A percentile compares a stretch with the other conserved stretches of the same genome.
Conservation (phyloP, 176 grass and related monocot genomes). For the Guadua angustifolia region DNA sequence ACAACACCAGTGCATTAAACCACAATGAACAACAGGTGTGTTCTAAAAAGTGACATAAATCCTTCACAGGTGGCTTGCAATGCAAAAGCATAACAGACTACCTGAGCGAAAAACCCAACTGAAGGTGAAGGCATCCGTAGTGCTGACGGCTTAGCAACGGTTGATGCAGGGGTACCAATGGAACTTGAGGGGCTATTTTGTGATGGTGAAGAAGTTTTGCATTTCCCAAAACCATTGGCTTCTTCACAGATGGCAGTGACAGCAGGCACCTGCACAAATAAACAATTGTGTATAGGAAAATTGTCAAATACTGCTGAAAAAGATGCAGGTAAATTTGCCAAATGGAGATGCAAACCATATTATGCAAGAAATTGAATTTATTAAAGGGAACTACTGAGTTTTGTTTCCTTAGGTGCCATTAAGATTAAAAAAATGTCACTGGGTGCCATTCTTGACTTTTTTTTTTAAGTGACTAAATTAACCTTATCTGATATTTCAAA, state of each 20-base stretch:
- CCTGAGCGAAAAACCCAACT: constrained; percentile 75
- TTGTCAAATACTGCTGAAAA: not conserved
- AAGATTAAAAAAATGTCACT: not conserved
- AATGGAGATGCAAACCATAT: constrained; percentile 26
- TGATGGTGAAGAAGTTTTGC: constrained; percentile 14
- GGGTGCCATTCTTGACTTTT: not conserved
- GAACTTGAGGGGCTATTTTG: constrained; percentile 44
- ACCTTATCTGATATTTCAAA: not conserved
- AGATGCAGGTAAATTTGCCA: constrained; percentile 25
- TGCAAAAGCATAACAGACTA: constrained; percentile 42
- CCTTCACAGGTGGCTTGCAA: not conserved
- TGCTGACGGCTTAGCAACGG: constrained; percentile 66
- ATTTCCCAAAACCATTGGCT: constrained; percentile 39
- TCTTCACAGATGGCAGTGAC: constrained; percentile 33
- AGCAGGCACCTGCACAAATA: constrained; percentile 48
- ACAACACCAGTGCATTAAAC: constrained; percentile 13
- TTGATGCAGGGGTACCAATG: constrained; percentile 36
- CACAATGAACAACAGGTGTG: not conserved
- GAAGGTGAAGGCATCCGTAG: constrained; percentile 87
- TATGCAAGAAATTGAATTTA: constrained; percentile 31
- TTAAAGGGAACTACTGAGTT: not conserved
- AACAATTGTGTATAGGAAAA: constrained; percentile 7
- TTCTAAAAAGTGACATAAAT: not conserved
- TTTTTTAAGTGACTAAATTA: not conserved
- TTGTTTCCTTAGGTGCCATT: not conserved